Conservation (phyloP, 2,329 filamentous ascomycete genomes). For the Ramichloridium luteum region DNA sequence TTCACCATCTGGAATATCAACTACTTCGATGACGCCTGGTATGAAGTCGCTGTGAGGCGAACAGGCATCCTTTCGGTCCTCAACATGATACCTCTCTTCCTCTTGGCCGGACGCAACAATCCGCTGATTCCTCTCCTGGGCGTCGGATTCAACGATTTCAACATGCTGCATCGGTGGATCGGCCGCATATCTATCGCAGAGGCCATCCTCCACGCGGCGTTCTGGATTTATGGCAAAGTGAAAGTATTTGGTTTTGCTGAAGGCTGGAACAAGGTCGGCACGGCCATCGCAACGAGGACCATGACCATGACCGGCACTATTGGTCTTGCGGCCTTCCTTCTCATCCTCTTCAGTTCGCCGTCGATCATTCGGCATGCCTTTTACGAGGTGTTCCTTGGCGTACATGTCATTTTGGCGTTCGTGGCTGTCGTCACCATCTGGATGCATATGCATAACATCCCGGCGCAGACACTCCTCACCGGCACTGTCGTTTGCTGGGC, state of each 20-base stretch:
- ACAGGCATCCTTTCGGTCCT: constrained; percentile 57
- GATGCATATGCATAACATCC: constrained; percentile 48
- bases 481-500: constrained; percentile 55
- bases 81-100: constrained; percentile 68
- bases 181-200: constrained; percentile 64
- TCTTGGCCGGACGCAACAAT: constrained; percentile 67
- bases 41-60: constrained; percentile 51
- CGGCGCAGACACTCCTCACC: constrained; percentile 50
- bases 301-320: constrained; percentile 53
- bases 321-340: constrained; percentile 47
- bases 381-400: constrained; percentile 64
- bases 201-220: constrained; percentile 51
- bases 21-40: constrained; percentile 52
- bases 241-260: constrained; percentile 26
- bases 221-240: constrained; percentile 42
- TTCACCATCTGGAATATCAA: constrained; percentile 45
- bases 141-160: constrained; percentile 73
- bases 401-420: constrained; percentile 55
- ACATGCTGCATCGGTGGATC: constrained; percentile 69
- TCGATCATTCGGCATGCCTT: constrained; percentile 64
- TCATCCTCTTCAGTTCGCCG: constrained; percentile 55
- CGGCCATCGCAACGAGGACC: constrained; percentile 28
- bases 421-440: constrained; percentile 51
- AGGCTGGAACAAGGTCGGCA: constrained; percentile 39
- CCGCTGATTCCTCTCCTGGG: constrained; percentile 59